phyloP scores from a whole-genome alignment of 169 alveolate species.

The Plasmodium gaboni region DNA sequence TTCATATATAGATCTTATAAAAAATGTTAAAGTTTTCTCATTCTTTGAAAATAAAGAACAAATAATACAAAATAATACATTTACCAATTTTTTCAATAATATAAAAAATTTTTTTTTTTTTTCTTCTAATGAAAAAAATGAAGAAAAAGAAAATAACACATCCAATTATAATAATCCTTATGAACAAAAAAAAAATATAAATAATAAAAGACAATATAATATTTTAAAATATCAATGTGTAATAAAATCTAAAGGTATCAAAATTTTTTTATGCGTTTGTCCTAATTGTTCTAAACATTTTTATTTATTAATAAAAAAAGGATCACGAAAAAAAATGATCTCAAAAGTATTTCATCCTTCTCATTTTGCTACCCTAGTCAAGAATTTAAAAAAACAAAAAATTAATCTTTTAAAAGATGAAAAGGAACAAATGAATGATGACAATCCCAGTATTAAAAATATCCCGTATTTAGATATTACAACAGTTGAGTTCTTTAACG shows the following conservation, averaged over 20 bases:
- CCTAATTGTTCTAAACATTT: conserved; percentile 49
- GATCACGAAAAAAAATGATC: conserved; percentile 17
- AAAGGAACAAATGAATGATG: background rate
- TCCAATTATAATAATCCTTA: background rate
- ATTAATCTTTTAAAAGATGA: background rate
- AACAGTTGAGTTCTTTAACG: conserved; percentile 17
- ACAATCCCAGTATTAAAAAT: background rate
- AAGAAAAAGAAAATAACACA: background rate
- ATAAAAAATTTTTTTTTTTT: conserved; percentile 30
- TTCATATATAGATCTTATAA: conserved; percentile 1
- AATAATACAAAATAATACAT: conserved; percentile 4
- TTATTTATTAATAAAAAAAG: conserved; percentile 45
- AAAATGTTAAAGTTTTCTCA: conserved; percentile 15
- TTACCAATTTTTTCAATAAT: conserved; percentile 13
- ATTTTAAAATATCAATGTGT: conserved; percentile 14
- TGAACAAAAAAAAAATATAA: background rate
- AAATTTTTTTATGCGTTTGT: conserved; percentile 49
- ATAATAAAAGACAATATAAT: conserved; percentile 1
- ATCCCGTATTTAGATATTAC: conserved; percentile 5
- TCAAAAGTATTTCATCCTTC: conserved; percentile 53
- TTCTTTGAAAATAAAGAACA: conserved; percentile 14
- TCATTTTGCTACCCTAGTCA: conserved; percentile 12
- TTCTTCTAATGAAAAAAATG: background rate
- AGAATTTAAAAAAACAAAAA: conserved; percentile 17
- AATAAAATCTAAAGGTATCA: conserved; percentile 13